Evolutionary conservation across 495 filamentous ascomycete genomes (phyloP).

Genomic region (Hyaloscypha bicolor): DNA sequence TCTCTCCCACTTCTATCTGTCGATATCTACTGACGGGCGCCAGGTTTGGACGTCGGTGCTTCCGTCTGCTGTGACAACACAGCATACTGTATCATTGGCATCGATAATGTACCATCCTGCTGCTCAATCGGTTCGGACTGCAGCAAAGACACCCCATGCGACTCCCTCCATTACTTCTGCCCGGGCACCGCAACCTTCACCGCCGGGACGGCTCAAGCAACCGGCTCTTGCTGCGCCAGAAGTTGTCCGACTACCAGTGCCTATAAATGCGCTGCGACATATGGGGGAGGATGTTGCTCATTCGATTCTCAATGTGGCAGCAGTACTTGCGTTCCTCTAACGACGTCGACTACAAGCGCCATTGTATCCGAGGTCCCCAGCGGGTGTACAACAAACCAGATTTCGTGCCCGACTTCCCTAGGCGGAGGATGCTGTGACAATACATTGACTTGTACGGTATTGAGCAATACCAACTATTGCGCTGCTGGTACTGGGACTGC

Average conservation of each 20-base stretch:
- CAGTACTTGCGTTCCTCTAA: constrained; percentile 16
- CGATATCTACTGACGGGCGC: neutral
- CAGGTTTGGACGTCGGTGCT: constrained; percentile 27
- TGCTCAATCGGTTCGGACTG: constrained; percentile 31
- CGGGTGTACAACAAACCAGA: constrained; percentile 30
- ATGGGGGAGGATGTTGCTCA: constrained; percentile 29
- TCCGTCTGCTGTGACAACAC: constrained; percentile 29
- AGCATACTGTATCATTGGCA: constrained; percentile 28
- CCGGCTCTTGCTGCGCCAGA: constrained; percentile 25
- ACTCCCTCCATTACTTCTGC: constrained; percentile 21
- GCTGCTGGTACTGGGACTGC: constrained; percentile 15
- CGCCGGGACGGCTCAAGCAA: constrained; percentile 1
- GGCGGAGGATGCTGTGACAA: constrained; percentile 33
- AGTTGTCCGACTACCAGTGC: constrained; percentile 20
- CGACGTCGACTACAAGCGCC: constrained; percentile 1
- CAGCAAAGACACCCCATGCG: constrained; percentile 18
- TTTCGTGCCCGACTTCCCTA: constrained; percentile 20
- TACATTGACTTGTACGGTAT: constrained; percentile 23
- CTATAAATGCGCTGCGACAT: constrained; percentile 29
- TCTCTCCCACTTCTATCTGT: neutral
- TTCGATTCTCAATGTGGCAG: constrained; percentile 23
- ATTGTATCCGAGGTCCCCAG: constrained; percentile 15
- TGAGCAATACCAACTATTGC: constrained; percentile 24
- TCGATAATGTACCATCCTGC: constrained; percentile 16
- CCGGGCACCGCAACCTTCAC: constrained; percentile 21